These are phyloP conservation scores for Auricularia auricula-judae DNA, from an alignment of 768 basidiomycete genomes.

Conservation along the genomic window DNA sequence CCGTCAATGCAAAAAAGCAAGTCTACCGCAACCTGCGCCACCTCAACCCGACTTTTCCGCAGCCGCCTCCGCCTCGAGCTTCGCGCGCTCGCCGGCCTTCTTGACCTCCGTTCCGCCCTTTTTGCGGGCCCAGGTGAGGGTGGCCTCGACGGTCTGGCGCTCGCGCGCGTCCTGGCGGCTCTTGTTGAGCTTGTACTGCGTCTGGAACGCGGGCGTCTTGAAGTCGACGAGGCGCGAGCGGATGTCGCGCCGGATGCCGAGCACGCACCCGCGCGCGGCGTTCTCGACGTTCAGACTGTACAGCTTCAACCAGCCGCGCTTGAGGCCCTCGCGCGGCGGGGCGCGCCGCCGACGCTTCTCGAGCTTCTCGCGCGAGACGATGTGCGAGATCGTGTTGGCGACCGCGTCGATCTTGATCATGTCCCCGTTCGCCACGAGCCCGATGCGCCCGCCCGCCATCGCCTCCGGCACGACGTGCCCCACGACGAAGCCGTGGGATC, in stretches of 20 bases:
- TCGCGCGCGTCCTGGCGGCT: not conserved
- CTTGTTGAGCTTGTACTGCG: not conserved
- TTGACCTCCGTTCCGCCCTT: not conserved
- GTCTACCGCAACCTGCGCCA: not conserved
- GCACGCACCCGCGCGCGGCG: not conserved
- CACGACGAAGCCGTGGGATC: conserved; percentile 93
- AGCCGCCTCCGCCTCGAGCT: not conserved
- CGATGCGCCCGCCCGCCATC: conserved; percentile 88
- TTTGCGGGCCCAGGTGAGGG: not conserved
- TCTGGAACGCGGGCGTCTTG: not conserved
- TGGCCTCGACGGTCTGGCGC: not conserved
- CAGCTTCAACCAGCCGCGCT: not conserved
- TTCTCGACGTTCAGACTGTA: not conserved
- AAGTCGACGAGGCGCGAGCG: not conserved
- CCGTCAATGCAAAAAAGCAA: too few species aligned
- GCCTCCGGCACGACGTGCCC: conserved; percentile 97
- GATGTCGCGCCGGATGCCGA: not conserved
- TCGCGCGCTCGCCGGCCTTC: not conserved
- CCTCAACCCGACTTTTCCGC: not conserved
- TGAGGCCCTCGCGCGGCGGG: not conserved
- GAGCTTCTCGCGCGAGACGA: conserved; percentile 71
- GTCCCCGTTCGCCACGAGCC: conserved; percentile 82
- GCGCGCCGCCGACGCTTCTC: conserved; percentile 32
- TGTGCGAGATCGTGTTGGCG: conserved; percentile 70
- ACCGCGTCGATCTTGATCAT: conserved; percentile 81